A percentile compares a stretch with the other conserved stretches of the same genome.
These are phyloP conservation scores for Penicillium oxalicum DNA, from an alignment of 2,329 filamentous ascomycete genomes.

Conservation along the genomic window DNA sequence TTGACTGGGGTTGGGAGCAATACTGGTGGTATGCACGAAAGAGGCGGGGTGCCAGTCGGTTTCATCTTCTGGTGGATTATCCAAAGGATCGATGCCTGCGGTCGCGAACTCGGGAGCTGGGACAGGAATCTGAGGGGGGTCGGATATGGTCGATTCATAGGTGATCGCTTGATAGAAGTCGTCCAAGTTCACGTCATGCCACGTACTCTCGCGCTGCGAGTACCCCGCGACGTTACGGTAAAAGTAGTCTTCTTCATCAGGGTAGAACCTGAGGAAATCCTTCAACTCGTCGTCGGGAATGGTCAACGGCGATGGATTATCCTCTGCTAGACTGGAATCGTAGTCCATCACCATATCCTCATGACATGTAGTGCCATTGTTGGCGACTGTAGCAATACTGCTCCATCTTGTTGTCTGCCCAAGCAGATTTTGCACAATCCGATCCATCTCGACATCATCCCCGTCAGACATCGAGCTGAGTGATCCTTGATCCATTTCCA, in stretches of 20 bases:
- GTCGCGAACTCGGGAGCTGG: conserved; percentile 1
- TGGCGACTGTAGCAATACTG: conserved; percentile 19
- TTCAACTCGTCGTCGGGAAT: conserved; percentile 25
- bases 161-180: conserved; percentile 25
- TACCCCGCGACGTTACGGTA: conserved; percentile 10
- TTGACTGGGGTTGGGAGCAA: conserved; percentile 1
- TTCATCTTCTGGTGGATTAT: conserved; percentile 10
- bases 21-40: conserved; percentile 28
- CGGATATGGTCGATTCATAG: conserved; percentile 13
- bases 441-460: conserved; percentile 15
- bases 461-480: conserved; percentile 12
- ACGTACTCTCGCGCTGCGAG: conserved; percentile 6
- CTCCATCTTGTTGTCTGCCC: conserved; percentile 11
- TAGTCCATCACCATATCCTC: conserved; percentile 23
- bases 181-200: conserved; percentile 24
- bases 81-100: conserved; percentile 2
- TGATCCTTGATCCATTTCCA: conserved; percentile 18
- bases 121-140: conserved; percentile 3
- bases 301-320: conserved; percentile 10
- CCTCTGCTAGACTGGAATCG: conserved; percentile 16
- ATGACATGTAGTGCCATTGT: conserved; percentile 13
- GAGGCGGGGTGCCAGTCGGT: conserved; percentile 20
- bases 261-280: conserved; percentile 31
- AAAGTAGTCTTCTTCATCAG: conserved; percentile 21
- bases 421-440: conserved; percentile 15